Percentiles rank a stretch among this genome's conserved stretches.
These are phyloP conservation scores for Euphorbia corollata DNA, from an alignment of 441 rosid species.

Conservation along the genomic window DNA sequence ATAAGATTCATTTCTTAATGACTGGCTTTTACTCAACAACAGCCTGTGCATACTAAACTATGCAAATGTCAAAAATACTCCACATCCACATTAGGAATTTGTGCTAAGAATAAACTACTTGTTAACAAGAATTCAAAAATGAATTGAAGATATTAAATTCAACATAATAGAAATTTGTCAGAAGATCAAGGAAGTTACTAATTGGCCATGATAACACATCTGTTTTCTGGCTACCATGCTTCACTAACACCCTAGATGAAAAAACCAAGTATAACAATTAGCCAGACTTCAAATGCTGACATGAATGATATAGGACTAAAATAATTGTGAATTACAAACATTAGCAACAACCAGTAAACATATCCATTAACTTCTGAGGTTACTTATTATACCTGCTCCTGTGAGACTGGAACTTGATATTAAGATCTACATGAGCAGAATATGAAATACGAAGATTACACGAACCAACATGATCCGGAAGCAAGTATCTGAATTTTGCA, in stretches of 20 bases:
- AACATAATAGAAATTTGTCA: conserved; percentile 18
- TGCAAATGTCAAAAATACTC: background rate
- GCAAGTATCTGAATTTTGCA: conserved; percentile 57
- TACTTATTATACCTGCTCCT: conserved; percentile 74
- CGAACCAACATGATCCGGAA: conserved; percentile 69
- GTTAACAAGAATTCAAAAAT: background rate
- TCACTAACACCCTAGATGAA: conserved; percentile 51
- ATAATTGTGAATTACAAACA: conserved; percentile 17
- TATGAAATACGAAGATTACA: conserved; percentile 88
- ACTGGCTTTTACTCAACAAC: background rate
- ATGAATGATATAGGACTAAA: conserved; percentile 12
- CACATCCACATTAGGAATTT: background rate
- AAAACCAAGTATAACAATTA: conserved; percentile 38
- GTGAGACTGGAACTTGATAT: conserved; percentile 97
- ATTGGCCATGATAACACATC: conserved; percentile 41
- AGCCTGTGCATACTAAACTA: background rate
- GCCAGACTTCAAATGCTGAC: conserved; percentile 25
- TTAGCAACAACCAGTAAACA: conserved; percentile 13
- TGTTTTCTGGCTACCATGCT: conserved; percentile 44
- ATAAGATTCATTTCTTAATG: background rate
- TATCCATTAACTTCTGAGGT: conserved; percentile 13
- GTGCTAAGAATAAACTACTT: conserved; percentile 3
- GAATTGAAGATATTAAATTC: conserved; percentile 10
- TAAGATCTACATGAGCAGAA: conserved; percentile 95
- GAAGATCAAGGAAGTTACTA: conserved; percentile 49